Evolutionary conservation across 2,329 filamentous ascomycete species (phyloP).

Genomic region (Dactylonectria estremocensis): DNA sequence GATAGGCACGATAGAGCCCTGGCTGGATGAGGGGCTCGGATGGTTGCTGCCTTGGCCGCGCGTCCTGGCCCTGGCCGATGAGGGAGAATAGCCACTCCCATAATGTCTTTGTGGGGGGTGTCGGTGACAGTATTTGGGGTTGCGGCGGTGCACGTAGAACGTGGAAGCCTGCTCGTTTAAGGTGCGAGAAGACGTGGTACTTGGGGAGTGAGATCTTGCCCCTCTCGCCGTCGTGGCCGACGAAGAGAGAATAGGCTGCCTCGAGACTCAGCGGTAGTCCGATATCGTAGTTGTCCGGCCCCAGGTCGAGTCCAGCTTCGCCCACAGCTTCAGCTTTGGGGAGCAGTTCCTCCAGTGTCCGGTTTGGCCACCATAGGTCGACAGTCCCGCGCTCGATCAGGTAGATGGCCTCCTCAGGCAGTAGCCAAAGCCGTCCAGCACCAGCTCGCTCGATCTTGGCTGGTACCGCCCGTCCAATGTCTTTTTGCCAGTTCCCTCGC

Average conservation of each 20-base stretch:
- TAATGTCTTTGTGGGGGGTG: conserved; percentile 50
- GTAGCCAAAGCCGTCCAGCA: conserved; percentile 80
- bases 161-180: conserved; percentile 87
- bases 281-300: conserved; percentile 65
- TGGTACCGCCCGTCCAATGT: conserved; percentile 78
- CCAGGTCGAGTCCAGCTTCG: conserved; percentile 39
- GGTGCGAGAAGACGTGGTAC: conserved; percentile 88
- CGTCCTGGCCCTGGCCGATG: conserved; percentile 51
- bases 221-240: conserved; percentile 77
- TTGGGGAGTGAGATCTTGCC: conserved; percentile 80
- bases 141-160: conserved; percentile 76
- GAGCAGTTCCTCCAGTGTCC: conserved; percentile 65
- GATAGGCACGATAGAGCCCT: conserved; percentile 77
- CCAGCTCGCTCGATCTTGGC: conserved; percentile 69
- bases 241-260: conserved; percentile 88
- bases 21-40: conserved; percentile 73
- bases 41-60: conserved; percentile 49
- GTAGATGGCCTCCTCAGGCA: conserved; percentile 94
- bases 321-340: conserved; percentile 51
- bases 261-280: conserved; percentile 92
- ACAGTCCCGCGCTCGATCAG: conserved; percentile 89
- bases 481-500: conserved; percentile 80
- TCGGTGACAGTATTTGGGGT: conserved; percentile 34
- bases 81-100: conserved; percentile 71
- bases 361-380: conserved; percentile 86